Base-by-base conservation (phyloP, 441 rosid genomes). In the Syzygium malaccense region DNA sequence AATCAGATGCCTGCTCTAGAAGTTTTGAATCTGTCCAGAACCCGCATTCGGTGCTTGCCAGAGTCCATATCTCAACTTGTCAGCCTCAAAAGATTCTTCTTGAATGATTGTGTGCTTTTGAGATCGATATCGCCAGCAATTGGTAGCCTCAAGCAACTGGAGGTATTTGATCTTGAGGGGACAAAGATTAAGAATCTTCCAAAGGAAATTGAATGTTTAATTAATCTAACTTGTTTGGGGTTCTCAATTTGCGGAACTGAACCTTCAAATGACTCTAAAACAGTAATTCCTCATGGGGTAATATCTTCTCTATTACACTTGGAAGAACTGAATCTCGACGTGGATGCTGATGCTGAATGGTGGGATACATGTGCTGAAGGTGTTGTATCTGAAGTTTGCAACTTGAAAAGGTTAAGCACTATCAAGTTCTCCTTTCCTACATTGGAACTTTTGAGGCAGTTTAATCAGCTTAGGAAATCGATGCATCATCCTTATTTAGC, bases 1-100 rank as follows among this genome's bases (percentile, higher is more conserved):
- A 86, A 79, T 37, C 30, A 3, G 55, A 91, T 91, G 92, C 86
- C 86, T n/a, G 66, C 88, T 48, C 89, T 91, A 32, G 64, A 90
- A 85, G 84, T 90, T 7, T 86, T 91, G 64, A 88, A 90, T 89
- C 14, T 91, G 17, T 90, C 91, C 14, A 87, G 85, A 85, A 90
- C 91, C 23, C 60, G 87, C 86, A 86, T 91, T 79, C 87, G 89
- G 26, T 88, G 86, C 55, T 87, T 91, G 87, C 89, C 90, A 19
- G 20, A 79, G 55, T 62, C 91, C n/a, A 49, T 71, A 71, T 71
- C 80, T 32, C 80, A 33, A 71, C 80, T 71, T 5, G 49, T 71
- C 9, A 71, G 17, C 49, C 80, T 71, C 28, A 71, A 71, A 71
- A 71, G 80, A 71, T 8, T 71, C 49, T 71, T 71, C 9, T 32